Evolutionary conservation across 2,329 filamentous ascomycete species (phyloP).

Genomic region (Fusarium stilboides): DNA sequence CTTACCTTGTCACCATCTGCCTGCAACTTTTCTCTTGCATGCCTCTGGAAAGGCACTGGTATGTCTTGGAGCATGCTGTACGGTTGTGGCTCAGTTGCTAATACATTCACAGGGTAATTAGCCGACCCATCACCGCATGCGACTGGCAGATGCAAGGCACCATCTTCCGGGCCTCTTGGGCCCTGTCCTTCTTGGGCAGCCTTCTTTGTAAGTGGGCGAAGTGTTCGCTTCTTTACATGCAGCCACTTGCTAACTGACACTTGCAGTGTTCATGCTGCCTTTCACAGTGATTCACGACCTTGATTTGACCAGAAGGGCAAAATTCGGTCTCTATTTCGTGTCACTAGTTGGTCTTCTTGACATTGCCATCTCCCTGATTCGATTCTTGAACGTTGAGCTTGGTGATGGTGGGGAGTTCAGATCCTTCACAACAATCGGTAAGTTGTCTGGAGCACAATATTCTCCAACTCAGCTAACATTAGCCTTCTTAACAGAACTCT

Average conservation of each 20-base stretch:
- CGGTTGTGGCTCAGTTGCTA: background rate
- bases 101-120: slow-evolving; percentile 18
- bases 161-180: slow-evolving; percentile 37
- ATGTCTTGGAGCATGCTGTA: background rate
- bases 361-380: slow-evolving; percentile 32
- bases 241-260: background rate
- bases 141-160: slow-evolving; percentile 27
- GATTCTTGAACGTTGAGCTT: slow-evolving; percentile 36
- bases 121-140: slow-evolving; percentile 19
- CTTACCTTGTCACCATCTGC: slow-evolving; percentile 20
- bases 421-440: slow-evolving; percentile 18
- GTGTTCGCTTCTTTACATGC: background rate
- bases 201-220: slow-evolving; percentile 21
- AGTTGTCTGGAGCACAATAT: background rate
- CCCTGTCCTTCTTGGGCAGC: slow-evolving; percentile 31
- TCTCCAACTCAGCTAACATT: background rate
- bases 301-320: slow-evolving; percentile 21
- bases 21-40: slow-evolving; percentile 39
- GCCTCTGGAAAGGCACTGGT: slow-evolving; percentile 38
- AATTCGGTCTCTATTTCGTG: slow-evolving; percentile 25
- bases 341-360: slow-evolving; percentile 36
- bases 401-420: slow-evolving; percentile 23
- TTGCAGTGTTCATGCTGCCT: slow-evolving; percentile 27
- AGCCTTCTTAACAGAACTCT: slow-evolving; percentile 23
- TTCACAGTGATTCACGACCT: slow-evolving; percentile 33